Evolutionary conservation across 1,284 basidiomycete genomes (phyloP).

Genomic region (Wolfiporia cocos): DNA sequence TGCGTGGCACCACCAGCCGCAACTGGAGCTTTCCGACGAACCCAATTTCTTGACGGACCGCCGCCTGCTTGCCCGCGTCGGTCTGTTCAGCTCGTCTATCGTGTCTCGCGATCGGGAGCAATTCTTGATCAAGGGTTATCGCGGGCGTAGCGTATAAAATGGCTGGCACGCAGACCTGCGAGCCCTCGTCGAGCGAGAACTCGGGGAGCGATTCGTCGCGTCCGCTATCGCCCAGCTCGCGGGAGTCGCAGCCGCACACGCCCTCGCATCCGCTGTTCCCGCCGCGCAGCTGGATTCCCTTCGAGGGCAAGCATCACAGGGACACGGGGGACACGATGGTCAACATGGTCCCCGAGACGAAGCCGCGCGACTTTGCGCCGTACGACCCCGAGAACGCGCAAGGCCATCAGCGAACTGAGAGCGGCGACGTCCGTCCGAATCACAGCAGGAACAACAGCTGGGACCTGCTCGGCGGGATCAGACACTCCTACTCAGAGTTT

Average conservation of each 20-base stretch:
- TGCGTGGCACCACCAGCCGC: no score
- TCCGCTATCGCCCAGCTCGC: no score
- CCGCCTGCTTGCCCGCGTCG: no score
- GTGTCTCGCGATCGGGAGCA: no score
- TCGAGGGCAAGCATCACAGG: neutral
- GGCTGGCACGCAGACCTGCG: no score
- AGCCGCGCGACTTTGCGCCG: slow-evolving; percentile 13
- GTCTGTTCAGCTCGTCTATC: no score
- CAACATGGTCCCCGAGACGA: slow-evolving; percentile 10
- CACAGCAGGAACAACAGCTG: slow-evolving; percentile 33
- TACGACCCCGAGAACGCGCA: slow-evolving; percentile 19
- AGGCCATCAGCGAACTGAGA: slow-evolving; percentile 6
- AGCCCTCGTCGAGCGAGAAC: no score
- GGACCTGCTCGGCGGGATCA: slow-evolving; percentile 48
- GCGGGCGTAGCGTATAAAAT: no score
- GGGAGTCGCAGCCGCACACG: neutral
- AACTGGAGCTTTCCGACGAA: no score
- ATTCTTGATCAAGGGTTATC: no score
- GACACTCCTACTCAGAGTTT: slow-evolving; percentile 52
- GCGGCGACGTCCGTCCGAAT: neutral
- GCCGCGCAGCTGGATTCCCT: neutral
- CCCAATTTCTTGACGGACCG: no score
- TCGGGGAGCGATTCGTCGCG: no score
- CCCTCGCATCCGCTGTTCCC: slow-evolving; percentile 6
- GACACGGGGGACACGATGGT: slow-evolving; percentile 11